Conservation (phyloP, 2,329 filamentous ascomycete species). For the Chaetothyriales sp. region DNA sequence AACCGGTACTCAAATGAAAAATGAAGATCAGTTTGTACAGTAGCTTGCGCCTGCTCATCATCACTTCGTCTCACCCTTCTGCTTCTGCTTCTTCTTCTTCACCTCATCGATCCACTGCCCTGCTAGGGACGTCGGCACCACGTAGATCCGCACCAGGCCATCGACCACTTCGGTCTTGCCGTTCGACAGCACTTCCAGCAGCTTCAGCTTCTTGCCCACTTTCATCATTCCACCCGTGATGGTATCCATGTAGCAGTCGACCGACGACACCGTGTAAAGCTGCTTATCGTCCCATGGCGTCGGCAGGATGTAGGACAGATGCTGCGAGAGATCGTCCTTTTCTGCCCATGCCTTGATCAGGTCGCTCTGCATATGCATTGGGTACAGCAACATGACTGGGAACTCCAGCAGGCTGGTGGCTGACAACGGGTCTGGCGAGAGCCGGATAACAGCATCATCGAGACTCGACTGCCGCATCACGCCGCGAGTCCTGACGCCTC, state of each 20-base stretch:
- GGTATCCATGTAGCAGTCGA: constrained; percentile 88
- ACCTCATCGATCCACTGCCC: constrained; percentile 69
- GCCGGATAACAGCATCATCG: constrained; percentile 60
- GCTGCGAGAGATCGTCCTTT: constrained; percentile 56
- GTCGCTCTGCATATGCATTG: constrained; percentile 64
- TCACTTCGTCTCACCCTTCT: background rate
- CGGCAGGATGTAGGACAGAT: constrained; percentile 74
- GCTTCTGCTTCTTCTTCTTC: constrained; percentile 50
- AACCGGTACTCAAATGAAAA: too few relatives aligned
- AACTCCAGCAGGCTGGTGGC: constrained; percentile 57
- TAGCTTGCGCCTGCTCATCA: too few relatives aligned
- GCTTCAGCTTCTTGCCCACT: constrained; percentile 66
- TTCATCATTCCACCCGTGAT: constrained; percentile 65
- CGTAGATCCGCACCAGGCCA: constrained; percentile 64
- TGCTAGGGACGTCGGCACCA: constrained; percentile 58
- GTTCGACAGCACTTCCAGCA: constrained; percentile 58
- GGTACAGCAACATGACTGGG: constrained; percentile 74
- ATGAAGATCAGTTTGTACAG: too few relatives aligned
- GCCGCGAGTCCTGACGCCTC: constrained; percentile 52
- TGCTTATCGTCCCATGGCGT: constrained; percentile 64
- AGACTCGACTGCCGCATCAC: constrained; percentile 67
- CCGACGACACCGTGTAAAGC: constrained; percentile 49
- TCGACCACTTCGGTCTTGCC: constrained; percentile 81
- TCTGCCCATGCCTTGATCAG: constrained; percentile 82
- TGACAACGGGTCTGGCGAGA: constrained; percentile 59